Conservation (phyloP, 192 early-diverging fungal species). For the Linnemannia zychae region DNA sequence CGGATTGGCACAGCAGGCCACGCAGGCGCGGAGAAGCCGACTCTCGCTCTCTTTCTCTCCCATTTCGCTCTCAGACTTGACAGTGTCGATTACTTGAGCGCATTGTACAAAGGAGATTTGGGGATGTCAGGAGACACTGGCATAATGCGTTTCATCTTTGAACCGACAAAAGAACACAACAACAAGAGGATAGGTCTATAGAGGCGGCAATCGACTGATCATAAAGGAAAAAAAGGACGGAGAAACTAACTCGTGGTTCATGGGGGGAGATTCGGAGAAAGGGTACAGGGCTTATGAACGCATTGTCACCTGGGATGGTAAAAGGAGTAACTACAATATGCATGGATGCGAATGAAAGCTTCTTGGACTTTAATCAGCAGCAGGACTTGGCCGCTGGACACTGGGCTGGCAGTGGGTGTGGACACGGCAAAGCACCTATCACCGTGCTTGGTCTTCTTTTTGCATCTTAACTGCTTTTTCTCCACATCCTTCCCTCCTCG, state of each 20-base stretch:
- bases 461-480: background rate
- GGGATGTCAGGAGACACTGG: conserved; percentile 16
- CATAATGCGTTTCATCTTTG: conserved; percentile 27
- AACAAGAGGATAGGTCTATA: background rate
- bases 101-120: background rate
- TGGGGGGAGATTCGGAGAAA: no score
- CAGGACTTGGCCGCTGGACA: no score
- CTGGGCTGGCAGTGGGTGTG: no score
- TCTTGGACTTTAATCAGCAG: no score
- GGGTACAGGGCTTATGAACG: no score
- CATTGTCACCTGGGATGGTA: no score
- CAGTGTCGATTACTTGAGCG: background rate
- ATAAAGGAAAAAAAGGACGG: background rate
- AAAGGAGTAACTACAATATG: no score
- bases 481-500: background rate
- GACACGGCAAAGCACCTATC: no score
- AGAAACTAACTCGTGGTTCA: background rate
- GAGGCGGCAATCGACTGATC: background rate
- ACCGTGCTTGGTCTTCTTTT: no score
- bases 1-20: background rate
- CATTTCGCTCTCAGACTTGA: background rate
- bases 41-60: background rate
- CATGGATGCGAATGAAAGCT: no score
- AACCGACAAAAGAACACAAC: background rate
- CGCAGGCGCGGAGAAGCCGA: background rate